These are phyloP conservation scores for Sporothrix brunneoviolacea DNA, from an alignment of 2,329 filamentous ascomycete genomes.

Conservation along the genomic window DNA sequence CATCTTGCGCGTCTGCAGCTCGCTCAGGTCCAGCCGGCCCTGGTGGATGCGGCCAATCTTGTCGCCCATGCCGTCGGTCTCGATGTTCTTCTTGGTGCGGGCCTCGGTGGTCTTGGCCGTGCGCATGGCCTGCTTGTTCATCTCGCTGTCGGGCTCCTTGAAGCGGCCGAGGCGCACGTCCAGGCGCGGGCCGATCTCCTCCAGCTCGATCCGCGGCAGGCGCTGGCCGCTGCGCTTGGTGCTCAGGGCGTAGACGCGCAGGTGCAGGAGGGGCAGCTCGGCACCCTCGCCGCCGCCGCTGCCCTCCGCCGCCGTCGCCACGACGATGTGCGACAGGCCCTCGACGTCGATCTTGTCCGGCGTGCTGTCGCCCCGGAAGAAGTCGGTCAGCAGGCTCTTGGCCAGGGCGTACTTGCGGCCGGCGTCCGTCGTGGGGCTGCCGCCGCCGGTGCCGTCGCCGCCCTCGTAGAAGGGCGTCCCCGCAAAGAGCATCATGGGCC, in stretches of 20 bases:
- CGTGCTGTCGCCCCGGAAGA: slow-evolving; percentile 76
- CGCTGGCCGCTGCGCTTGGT: slow-evolving; percentile 84
- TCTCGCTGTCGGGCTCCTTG: slow-evolving; percentile 67
- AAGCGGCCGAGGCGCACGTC: slow-evolving; percentile 82
- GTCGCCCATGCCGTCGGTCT: slow-evolving; percentile 85
- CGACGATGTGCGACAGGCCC: slow-evolving; percentile 85
- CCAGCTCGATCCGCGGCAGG: slow-evolving; percentile 62
- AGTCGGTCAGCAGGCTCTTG: slow-evolving; percentile 81
- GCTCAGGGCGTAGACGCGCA: slow-evolving; percentile 78
- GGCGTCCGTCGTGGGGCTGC: slow-evolving; percentile 27
- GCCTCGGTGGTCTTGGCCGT: slow-evolving; percentile 70
- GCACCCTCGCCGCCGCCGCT: slow-evolving; percentile 25
- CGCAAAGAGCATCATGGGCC: slow-evolving; percentile 83
- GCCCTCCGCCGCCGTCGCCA: slow-evolving; percentile 66
- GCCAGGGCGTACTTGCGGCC: slow-evolving; percentile 61
- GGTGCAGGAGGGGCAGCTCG: slow-evolving; percentile 49
- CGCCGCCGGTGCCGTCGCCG: slow-evolving; percentile 72
- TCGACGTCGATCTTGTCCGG: slow-evolving; percentile 85
- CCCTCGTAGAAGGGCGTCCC: slow-evolving; percentile 51
- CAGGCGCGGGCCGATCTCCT: slow-evolving; percentile 61
- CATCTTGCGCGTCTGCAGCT: slow-evolving; percentile 96
- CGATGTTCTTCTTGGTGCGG: slow-evolving; percentile 92
- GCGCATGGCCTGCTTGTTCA: slow-evolving; percentile 87
- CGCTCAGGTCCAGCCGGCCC: slow-evolving; percentile 78
- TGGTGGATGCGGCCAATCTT: slow-evolving; percentile 92